A percentile compares a stretch with the other conserved stretches of the same genome.
phyloP scores from a whole-genome alignment of 2,329 filamentous ascomycete genomes.

The Teratosphaeriaceae sp. region DNA sequence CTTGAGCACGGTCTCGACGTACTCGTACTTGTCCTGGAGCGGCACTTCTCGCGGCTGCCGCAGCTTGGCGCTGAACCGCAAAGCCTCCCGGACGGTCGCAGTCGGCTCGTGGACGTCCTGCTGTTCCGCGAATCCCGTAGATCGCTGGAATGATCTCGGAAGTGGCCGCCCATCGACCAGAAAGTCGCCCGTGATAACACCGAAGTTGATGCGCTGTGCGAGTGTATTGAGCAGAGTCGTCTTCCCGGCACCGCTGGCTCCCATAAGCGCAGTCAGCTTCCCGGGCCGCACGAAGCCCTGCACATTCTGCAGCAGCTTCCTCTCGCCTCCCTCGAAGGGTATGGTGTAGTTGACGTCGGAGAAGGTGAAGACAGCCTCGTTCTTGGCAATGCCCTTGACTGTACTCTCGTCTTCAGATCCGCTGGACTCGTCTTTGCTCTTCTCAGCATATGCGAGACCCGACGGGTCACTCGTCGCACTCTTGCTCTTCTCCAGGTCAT shows the following conservation, averaged over 20 bases:
- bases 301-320: slow-evolving; percentile 36
- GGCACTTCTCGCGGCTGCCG: slow-evolving; percentile 73
- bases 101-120: slow-evolving; percentile 85
- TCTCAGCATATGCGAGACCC: slow-evolving; percentile 16
- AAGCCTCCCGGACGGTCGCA: slow-evolving; percentile 78
- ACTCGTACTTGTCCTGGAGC: slow-evolving; percentile 70
- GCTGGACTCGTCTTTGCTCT: slow-evolving; percentile 30
- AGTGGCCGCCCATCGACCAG: slow-evolving; percentile 68
- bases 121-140: slow-evolving; percentile 75
- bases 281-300: slow-evolving; percentile 42
- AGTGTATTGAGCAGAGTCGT: slow-evolving; percentile 84
- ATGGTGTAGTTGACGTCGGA: slow-evolving; percentile 43
- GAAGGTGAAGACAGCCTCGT: slow-evolving; percentile 49
- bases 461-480: slow-evolving; percentile 12
- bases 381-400: slow-evolving; percentile 46
- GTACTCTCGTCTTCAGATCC: slow-evolving; percentile 40
- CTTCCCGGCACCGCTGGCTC: slow-evolving; percentile 66
- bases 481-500: slow-evolving; percentile 34
- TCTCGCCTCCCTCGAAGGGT: slow-evolving; percentile 35
- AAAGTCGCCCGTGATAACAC: slow-evolving; percentile 85
- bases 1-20: slow-evolving; percentile 86
- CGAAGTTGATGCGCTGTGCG: slow-evolving; percentile 80
- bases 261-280: slow-evolving; percentile 42
- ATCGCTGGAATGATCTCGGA: slow-evolving; percentile 79
- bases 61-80: slow-evolving; percentile 78